A percentile compares a stretch with the other conserved stretches of the same genome.
phyloP scores from a whole-genome alignment of 1,139 yeast species.

The Suhomyces atakaporum region DNA sequence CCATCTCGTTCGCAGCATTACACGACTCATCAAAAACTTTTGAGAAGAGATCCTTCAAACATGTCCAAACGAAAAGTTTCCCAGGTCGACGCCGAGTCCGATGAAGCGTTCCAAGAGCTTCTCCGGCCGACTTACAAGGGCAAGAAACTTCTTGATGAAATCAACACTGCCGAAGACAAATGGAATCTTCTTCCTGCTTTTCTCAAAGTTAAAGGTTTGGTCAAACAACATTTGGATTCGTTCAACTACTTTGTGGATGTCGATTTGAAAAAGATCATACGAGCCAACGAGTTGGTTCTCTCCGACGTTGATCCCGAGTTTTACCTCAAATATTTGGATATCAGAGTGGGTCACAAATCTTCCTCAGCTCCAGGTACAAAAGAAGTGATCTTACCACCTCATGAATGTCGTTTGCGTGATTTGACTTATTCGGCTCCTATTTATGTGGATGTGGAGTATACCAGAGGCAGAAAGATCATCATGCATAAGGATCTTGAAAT shows the following conservation, averaged over 20 bases:
- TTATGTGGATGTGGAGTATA: conserved; percentile 94
- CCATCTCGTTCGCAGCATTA: background rate
- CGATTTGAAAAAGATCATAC: conserved; percentile 86
- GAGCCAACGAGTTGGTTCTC: conserved; percentile 84
- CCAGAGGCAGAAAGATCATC: conserved; percentile 89
- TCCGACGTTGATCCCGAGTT: conserved; percentile 98
- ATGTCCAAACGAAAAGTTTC: conserved; percentile 24
- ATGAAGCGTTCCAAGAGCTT: conserved; percentile 70
- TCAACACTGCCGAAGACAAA: conserved; percentile 88
- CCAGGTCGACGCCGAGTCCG: conserved; percentile 21
- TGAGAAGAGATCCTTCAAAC: conserved; percentile 8
- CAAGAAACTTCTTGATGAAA: conserved; percentile 80
- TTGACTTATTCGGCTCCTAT: conserved; percentile 95
- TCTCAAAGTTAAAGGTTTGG: conserved; percentile 90
- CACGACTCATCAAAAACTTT: conserved; percentile 9
- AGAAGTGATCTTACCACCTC: conserved; percentile 82
- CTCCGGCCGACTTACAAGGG: conserved; percentile 84
- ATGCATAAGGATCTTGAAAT: conserved; percentile 89
- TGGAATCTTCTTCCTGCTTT: conserved; percentile 97
- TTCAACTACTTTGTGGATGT: conserved; percentile 94
- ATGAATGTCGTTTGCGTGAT: conserved; percentile 93
- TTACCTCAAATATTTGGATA: conserved; percentile 86
- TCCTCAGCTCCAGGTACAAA: conserved; percentile 51
- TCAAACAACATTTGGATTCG: conserved; percentile 95
- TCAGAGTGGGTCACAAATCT: conserved; percentile 79